These are phyloP conservation scores for Trichoderma lentiforme DNA, from an alignment of 2,329 filamentous ascomycete species.

Conservation along the genomic window DNA sequence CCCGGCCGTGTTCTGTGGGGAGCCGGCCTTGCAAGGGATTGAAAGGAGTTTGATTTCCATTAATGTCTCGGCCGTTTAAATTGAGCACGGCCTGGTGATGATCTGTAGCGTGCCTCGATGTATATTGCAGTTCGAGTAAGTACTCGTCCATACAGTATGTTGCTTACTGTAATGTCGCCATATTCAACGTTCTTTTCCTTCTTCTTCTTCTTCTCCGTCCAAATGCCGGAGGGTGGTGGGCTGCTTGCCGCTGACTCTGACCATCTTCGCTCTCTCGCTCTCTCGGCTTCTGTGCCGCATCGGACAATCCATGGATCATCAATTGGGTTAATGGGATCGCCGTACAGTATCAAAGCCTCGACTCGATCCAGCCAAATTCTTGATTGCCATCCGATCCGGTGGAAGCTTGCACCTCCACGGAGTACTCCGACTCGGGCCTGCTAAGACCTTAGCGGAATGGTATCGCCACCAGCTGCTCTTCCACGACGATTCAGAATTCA, in stretches of 20 bases:
- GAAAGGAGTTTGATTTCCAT: neutral
- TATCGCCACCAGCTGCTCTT: neutral
- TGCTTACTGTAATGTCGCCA: too few relatives aligned
- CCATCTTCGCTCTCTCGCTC: too few relatives aligned
- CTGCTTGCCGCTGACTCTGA: neutral
- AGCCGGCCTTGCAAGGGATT: neutral
- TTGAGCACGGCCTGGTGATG: neutral
- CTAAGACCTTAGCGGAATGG: neutral
- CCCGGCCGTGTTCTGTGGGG: neutral
- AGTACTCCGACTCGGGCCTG: neutral
- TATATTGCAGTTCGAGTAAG: too few relatives aligned
- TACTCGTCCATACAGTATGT: too few relatives aligned
- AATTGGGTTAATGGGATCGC: neutral
- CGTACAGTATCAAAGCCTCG: neutral
- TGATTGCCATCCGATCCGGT: neutral
- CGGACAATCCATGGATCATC: neutral
- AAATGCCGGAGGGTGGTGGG: too few relatives aligned
- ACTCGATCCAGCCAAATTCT: neutral
- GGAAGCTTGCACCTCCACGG: neutral
- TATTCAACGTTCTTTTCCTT: too few relatives aligned
- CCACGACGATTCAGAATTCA: too few relatives aligned
- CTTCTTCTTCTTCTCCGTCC: too few relatives aligned
- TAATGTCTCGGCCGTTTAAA: neutral
- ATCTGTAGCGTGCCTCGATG: neutral
- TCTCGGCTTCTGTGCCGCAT: neutral